phyloP scores from a whole-genome alignment of 2,329 filamentous ascomycete species.

The Cordyceps sp. region DNA sequence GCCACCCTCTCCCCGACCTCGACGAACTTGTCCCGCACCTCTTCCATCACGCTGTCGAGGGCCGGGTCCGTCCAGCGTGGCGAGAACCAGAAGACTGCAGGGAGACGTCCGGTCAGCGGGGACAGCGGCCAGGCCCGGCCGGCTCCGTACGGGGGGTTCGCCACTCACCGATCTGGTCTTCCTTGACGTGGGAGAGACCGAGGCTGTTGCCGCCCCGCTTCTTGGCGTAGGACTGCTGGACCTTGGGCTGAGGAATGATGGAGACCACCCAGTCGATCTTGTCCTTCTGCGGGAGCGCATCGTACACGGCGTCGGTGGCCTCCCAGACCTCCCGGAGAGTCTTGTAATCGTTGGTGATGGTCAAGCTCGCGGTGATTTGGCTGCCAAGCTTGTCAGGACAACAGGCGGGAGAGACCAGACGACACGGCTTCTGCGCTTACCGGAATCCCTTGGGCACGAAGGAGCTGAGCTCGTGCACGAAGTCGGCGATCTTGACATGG shows the following conservation, averaged over 20 bases:
- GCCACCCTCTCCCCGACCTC: conserved; percentile 2
- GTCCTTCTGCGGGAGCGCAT: not conserved
- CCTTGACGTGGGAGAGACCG: not conserved
- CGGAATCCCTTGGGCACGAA: not conserved
- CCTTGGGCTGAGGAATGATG: not conserved
- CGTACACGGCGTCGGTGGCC: not conserved
- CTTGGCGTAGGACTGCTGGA: not conserved
- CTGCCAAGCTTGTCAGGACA: not conserved
- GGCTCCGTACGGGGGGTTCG: too few species aligned
- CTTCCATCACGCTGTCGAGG: not conserved
- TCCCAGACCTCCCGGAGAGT: not conserved
- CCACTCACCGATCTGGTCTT: conserved; percentile 1
- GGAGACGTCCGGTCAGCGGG: not conserved
- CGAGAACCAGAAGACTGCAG: not conserved
- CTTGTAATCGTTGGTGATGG: not conserved
- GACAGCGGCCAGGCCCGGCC: too few species aligned
- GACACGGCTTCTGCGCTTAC: not conserved
- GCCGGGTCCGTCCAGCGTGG: not conserved
- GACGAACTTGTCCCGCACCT: not conserved
- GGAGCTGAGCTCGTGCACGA: not conserved
- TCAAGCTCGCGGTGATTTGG: not conserved
- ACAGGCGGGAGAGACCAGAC: not conserved
- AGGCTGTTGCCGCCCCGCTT: conserved; percentile 1
- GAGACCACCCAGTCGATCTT: not conserved
- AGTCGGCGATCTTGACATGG: not conserved